A percentile compares a stretch with the other conserved stretches of the same genome.
Conservation (phyloP, 164 flowering plant genomes). For the Aristolochia fimbriata region DNA sequence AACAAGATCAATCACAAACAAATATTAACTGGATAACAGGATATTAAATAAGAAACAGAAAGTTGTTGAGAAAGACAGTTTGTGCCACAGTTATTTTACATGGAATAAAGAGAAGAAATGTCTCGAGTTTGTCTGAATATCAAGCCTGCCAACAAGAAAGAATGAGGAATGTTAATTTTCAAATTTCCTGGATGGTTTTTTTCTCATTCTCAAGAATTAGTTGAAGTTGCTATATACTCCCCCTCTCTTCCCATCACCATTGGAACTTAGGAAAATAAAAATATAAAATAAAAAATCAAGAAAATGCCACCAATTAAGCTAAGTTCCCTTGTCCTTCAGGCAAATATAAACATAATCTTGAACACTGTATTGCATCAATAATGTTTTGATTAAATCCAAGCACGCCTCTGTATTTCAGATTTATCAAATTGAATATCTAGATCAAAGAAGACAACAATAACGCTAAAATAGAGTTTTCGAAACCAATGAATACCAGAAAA, state of each 20-base stretch:
- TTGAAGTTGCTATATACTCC: no score
- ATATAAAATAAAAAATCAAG: no score
- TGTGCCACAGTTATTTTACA: constrained; percentile 27
- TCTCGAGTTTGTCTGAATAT: constrained; percentile 73
- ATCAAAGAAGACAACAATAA: not conserved
- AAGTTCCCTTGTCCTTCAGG: no score
- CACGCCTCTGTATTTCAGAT: no score
- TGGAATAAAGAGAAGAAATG: constrained; percentile 72
- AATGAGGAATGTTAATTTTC: not conserved
- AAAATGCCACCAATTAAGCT: no score
- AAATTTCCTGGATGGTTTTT: no score
- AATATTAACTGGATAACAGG: not conserved
- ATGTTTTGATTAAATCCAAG: no score
- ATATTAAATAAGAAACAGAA: not conserved
- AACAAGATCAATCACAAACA: not conserved
- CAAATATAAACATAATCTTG: no score
- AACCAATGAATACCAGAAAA: constrained; percentile 75
- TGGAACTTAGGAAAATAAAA: no score
- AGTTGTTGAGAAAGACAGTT: not conserved
- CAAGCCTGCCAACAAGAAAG: constrained; percentile 55
- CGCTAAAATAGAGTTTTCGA: not conserved
- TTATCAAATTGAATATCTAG: not conserved
- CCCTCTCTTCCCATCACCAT: no score
- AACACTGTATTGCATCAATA: no score
- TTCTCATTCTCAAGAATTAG: no score